Percentiles rank a stretch among this genome's conserved stretches.
Conservation (phyloP, 139 green algal species). For the Auxenochlorella protothecoides region DNA sequence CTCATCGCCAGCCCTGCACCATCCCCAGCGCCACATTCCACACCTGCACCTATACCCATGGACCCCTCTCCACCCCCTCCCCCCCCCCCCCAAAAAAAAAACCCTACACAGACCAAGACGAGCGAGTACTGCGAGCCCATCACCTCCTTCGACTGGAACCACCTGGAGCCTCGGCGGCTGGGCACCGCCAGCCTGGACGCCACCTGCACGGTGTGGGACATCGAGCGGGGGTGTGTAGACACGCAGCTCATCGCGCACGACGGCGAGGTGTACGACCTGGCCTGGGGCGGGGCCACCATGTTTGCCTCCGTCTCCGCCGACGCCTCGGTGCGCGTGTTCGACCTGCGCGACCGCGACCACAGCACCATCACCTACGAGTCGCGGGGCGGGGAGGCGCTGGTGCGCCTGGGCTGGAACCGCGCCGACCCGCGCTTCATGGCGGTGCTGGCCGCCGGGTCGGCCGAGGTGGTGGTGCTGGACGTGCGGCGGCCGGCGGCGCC, state of each 20-base stretch:
- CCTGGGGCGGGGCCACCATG: constrained; percentile 87
- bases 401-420: constrained; percentile 95
- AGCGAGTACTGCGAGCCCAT: constrained; percentile 84
- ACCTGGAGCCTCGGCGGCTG: constrained; percentile 70
- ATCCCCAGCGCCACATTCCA: too few relatives aligned
- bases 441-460: constrained; percentile 67
- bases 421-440: constrained; percentile 95
- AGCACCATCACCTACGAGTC: constrained; percentile 96
- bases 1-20: too few relatives aligned
- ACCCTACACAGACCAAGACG: constrained; percentile 56
- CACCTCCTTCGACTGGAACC: constrained; percentile 98
- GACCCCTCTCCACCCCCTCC: background rate
- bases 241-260: constrained; percentile 89
- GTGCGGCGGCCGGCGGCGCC: constrained; percentile 84
- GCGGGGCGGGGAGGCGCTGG: constrained; percentile 64
- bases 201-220: constrained; percentile 96
- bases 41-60: background rate
- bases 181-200: constrained; percentile 92
- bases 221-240: constrained; percentile 80
- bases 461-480: constrained; percentile 78
- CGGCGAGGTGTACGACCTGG: constrained; percentile 95
- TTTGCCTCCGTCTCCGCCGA: constrained; percentile 94
- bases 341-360: constrained; percentile 94
- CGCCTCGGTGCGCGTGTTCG: constrained; percentile 90
- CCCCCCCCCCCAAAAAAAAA: background rate